A percentile compares a stretch with the other conserved stretches of the same genome.
These are phyloP conservation scores for Linderniella brevidens DNA, from an alignment of 257 asterid species.

Conservation along the genomic window DNA sequence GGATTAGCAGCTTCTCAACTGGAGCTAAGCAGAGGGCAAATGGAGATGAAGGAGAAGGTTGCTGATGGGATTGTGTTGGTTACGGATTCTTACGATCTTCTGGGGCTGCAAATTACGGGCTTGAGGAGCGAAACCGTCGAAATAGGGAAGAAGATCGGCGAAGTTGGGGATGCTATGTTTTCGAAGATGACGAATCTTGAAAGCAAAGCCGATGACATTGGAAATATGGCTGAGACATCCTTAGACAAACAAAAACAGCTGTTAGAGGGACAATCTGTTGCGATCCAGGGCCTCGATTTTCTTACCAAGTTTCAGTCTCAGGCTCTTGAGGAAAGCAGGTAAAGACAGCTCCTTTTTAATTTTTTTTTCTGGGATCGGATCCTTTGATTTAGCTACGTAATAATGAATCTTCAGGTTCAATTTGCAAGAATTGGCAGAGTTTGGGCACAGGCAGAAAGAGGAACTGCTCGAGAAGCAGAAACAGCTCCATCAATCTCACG, in stretches of 20 bases:
- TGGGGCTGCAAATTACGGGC: conserved; percentile 35
- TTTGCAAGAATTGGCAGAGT: conserved; percentile 44
- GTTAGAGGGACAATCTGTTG: conserved; percentile 49
- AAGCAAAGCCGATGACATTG: conserved; percentile 55
- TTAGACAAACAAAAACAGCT: conserved; percentile 60
- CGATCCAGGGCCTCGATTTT: conserved; percentile 42
- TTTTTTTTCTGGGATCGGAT: not conserved
- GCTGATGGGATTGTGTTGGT: conserved; percentile 44
- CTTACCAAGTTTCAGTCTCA: conserved; percentile 54
- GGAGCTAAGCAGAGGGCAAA: conserved; percentile 46
- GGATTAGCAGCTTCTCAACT: conserved; percentile 49
- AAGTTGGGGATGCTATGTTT: conserved; percentile 54
- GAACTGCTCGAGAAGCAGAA: conserved; percentile 49
- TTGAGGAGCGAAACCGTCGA: conserved; percentile 43
- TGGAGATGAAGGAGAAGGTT: conserved; percentile 42
- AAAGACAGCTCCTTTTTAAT: not conserved
- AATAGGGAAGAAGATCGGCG: conserved; percentile 54
- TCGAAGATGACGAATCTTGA: conserved; percentile 43
- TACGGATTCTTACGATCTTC: conserved; percentile 26
- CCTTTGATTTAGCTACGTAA: not conserved
- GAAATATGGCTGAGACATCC: conserved; percentile 39
- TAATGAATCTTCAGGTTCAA: conserved; percentile 23
- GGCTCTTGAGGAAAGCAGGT: conserved; percentile 86
- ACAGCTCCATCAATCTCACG: conserved; percentile 57
- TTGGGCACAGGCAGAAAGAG: conserved; percentile 58